These are phyloP conservation scores for Amniculicola lignicola DNA, from an alignment of 495 filamentous ascomycete genomes.

Conservation along the genomic window DNA sequence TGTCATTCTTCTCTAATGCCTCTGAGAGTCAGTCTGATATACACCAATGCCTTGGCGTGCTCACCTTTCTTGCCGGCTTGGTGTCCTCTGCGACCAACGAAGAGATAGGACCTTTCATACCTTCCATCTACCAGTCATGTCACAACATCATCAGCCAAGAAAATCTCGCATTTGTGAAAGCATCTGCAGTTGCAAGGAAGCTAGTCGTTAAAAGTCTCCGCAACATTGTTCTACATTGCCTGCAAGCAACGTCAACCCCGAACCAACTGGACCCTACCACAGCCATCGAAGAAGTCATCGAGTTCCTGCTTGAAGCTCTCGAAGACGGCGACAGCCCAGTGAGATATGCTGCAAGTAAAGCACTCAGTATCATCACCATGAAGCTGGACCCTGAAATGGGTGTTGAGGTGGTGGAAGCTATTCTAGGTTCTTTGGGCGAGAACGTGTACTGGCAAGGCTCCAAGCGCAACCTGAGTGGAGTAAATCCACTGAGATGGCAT, in stretches of 20 bases:
- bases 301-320: slow-evolving; percentile 61
- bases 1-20: slow-evolving; percentile 52
- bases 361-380: slow-evolving; percentile 77
- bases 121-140: slow-evolving; percentile 52
- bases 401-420: slow-evolving; percentile 77
- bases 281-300: slow-evolving; percentile 70
- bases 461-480: slow-evolving; percentile 63
- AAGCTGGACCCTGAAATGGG: slow-evolving; percentile 77
- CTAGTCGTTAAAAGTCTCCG: slow-evolving; percentile 78
- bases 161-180: slow-evolving; percentile 51
- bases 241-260: slow-evolving; percentile 45
- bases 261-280: slow-evolving; percentile 22
- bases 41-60: slow-evolving; percentile 65
- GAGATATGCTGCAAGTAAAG: slow-evolving; percentile 85
- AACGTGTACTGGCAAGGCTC: slow-evolving; percentile 67
- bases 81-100: slow-evolving; percentile 55
- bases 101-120: slow-evolving; percentile 52
- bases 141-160: slow-evolving; percentile 46
- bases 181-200: slow-evolving; percentile 74
- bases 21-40: slow-evolving; percentile 40
- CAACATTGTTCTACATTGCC: slow-evolving; percentile 60
- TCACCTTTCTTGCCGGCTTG: slow-evolving; percentile 75
- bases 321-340: slow-evolving; percentile 87
- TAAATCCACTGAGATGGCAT: slow-evolving; percentile 84
- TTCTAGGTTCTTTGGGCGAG: slow-evolving; percentile 69